A percentile compares a stretch with the other conserved stretches of the same genome.
Conservation (phyloP, 139 green algal genomes). For the Closterium sp. region DNA sequence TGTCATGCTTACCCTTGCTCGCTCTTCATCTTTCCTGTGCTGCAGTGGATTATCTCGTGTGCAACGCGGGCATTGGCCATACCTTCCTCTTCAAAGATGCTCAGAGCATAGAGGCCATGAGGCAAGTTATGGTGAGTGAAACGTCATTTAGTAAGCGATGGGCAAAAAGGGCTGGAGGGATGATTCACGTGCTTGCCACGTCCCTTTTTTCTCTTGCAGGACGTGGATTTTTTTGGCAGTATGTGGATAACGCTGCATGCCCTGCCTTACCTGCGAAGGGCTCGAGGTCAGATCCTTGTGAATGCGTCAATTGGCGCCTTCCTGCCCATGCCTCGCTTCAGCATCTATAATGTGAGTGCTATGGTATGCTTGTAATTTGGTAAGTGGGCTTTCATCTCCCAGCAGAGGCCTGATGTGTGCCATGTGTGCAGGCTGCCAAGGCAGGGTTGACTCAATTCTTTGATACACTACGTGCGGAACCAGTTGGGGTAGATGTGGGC, state of each 20-base stretch:
- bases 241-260: constrained; percentile 21
- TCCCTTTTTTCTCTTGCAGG: constrained; percentile 15
- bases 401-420: background rate
- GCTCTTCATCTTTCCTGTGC: background rate
- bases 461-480: constrained; percentile 35
- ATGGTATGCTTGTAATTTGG: background rate
- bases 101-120: constrained; percentile 11
- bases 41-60: constrained; percentile 43
- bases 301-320: constrained; percentile 20
- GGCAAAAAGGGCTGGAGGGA: too few relatives aligned
- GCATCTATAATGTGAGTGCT: constrained; percentile 32
- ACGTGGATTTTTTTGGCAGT: constrained; percentile 34
- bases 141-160: too few relatives aligned
- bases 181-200: too few relatives aligned
- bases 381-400: background rate
- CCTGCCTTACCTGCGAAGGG: constrained; percentile 15
- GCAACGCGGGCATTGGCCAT: constrained; percentile 42
- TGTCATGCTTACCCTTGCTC: too few relatives aligned
- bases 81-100: constrained; percentile 30
- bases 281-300: constrained; percentile 28
- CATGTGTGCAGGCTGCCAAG: constrained; percentile 19
- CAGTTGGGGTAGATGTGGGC: background rate
- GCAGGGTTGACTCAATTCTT: constrained; percentile 34
- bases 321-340: constrained; percentile 11
- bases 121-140: constrained; percentile 15